phyloP scores from a whole-genome alignment of 192 early-diverging fungal species.

The Diversispora eburnea region DNA sequence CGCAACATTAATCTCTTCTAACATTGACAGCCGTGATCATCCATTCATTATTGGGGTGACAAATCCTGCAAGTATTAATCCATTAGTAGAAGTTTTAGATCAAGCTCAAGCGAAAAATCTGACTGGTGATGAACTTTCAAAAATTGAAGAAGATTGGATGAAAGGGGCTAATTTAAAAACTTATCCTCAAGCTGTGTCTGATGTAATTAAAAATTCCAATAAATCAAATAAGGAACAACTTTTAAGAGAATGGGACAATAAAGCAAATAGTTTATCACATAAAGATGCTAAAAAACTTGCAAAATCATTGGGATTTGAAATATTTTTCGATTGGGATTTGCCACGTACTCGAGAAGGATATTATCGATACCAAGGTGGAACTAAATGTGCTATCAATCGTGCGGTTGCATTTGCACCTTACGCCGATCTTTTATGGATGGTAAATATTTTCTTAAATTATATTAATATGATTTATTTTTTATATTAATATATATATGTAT shows the following conservation, averaged over 20 bases:
- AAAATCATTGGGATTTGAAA: slow-evolving; percentile 66
- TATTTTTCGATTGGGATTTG: slow-evolving; percentile 85
- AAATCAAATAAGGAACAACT: slow-evolving; percentile 48
- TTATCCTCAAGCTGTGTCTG: slow-evolving; percentile 60
- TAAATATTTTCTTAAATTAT: background rate
- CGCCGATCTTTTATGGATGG: slow-evolving; percentile 91
- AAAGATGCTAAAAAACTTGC: slow-evolving; percentile 78
- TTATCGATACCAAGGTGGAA: slow-evolving; percentile 96
- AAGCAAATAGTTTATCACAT: slow-evolving; percentile 66
- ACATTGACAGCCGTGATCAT: slow-evolving; percentile 94
- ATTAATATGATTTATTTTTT: background rate
- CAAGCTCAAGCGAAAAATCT: background rate
- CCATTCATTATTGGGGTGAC: slow-evolving; percentile 93
- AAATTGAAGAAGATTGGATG: slow-evolving; percentile 22
- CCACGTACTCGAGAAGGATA: slow-evolving; percentile 92
- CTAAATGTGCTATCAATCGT: slow-evolving; percentile 80
- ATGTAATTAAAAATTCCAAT: slow-evolving; percentile 65
- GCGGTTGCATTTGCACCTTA: slow-evolving; percentile 76
- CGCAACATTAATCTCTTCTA: slow-evolving; percentile 92
- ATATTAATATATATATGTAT: no score
- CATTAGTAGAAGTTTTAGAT: slow-evolving; percentile 57
- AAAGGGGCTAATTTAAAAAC: slow-evolving; percentile 6
- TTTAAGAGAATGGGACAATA: slow-evolving; percentile 41
- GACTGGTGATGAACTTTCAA: background rate
- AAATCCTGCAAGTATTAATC: slow-evolving; percentile 64